A percentile compares a stretch with the other conserved stretches of the same genome.
phyloP scores from a whole-genome alignment of 345 rosid genomes.

The rapeseed (Brassica napus) region DNA sequence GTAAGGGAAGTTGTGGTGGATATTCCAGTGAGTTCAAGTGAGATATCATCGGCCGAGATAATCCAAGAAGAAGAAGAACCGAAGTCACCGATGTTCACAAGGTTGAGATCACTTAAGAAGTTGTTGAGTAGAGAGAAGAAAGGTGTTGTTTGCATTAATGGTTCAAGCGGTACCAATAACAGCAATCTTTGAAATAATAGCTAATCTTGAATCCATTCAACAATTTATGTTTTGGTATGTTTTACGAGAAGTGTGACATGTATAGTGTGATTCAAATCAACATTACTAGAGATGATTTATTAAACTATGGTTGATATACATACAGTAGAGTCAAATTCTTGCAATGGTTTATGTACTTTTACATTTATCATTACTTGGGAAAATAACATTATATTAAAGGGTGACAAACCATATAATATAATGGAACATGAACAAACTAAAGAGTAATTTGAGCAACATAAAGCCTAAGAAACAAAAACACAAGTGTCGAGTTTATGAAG shows the following conservation, averaged over 20 bases:
- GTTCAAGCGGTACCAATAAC: slow-evolving; percentile 21
- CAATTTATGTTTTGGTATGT: slow-evolving; percentile 15
- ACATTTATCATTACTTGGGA: background rate
- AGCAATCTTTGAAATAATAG: slow-evolving; percentile 23
- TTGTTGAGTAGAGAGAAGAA: slow-evolving; percentile 76
- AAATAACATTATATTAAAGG: background rate
- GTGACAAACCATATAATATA: background rate
- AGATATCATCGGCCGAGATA: slow-evolving; percentile 34
- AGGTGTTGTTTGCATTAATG: slow-evolving; percentile 41
- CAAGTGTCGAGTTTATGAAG: background rate
- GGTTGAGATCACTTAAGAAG: slow-evolving; percentile 73
- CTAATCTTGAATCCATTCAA: slow-evolving; percentile 16
- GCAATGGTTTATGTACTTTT: too few relatives aligned
- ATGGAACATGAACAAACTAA: background rate
- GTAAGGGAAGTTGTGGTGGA: slow-evolving; percentile 18
- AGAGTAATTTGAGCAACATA: background rate
- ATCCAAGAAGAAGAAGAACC: slow-evolving; percentile 57
- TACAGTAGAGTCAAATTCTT: too few relatives aligned
- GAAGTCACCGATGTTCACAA: slow-evolving; percentile 62
- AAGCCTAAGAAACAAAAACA: too few relatives aligned
- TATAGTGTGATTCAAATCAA: background rate
- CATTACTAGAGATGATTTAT: too few relatives aligned
- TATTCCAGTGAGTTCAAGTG: slow-evolving; percentile 37
- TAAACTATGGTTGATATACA: too few relatives aligned
- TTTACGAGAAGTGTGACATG: background rate